Evolutionary conservation across 495 filamentous ascomycete species (phyloP).

Genomic region (Podospora sp.): DNA sequence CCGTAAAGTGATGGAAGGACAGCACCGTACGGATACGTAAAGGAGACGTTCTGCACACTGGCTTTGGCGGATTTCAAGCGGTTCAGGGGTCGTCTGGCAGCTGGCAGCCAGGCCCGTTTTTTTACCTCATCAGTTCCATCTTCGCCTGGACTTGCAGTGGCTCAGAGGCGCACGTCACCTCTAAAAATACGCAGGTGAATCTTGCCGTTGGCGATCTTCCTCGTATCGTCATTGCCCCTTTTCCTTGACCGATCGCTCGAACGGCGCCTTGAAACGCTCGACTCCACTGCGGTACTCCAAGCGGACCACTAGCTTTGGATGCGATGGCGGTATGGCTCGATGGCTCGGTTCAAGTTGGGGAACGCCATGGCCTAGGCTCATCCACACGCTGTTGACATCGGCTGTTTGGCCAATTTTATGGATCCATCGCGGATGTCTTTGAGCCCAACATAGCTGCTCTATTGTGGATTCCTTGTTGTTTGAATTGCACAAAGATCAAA

Average conservation of each 20-base stretch:
- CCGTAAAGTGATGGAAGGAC: too few relatives aligned
- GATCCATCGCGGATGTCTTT: too few relatives aligned
- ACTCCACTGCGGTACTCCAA: neutral
- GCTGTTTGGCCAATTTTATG: too few relatives aligned
- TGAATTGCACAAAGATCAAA: too few relatives aligned
- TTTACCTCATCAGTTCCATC: neutral
- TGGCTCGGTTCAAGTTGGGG: too few relatives aligned
- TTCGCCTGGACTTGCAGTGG: neutral
- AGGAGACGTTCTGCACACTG: neutral
- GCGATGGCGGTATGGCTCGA: too few relatives aligned
- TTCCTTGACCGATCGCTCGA: neutral
- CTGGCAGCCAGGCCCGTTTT: neutral
- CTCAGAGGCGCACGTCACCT: neutral
- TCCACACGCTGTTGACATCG: too few relatives aligned
- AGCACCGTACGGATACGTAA: too few relatives aligned
- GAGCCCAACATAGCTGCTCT: too few relatives aligned
- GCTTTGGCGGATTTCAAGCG: neutral
- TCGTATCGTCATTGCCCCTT: neutral
- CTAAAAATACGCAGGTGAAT: neutral
- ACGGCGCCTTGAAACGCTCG: conserved; percentile 1
- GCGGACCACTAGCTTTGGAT: neutral
- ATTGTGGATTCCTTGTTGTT: too few relatives aligned
- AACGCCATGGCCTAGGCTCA: too few relatives aligned
- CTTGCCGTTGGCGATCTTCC: neutral
- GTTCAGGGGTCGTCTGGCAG: neutral